Base-by-base conservation (phyloP, 179 eudicot species). In the Silene noctiflora region DNA sequence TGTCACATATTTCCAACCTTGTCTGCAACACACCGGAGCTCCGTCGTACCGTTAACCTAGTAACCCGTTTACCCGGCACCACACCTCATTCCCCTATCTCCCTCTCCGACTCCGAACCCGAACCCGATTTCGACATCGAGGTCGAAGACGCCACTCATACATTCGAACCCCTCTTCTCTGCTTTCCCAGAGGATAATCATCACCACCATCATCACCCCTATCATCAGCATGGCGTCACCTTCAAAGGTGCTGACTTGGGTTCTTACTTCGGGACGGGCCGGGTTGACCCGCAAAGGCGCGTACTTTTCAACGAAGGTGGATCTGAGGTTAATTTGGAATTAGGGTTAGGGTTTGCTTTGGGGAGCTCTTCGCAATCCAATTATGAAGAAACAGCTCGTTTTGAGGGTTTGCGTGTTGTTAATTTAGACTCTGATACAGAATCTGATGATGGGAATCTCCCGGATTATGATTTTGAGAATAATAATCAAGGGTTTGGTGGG, bases 341-440 rank as follows among this genome's bases (percentile, higher is more conserved):
- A 82, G 85, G 81, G 73, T 78, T 72, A 44, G 78, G 77, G 48
- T 48, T 10, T 1, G 51, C 2, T 58, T 14, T 10, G 17, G 53
- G 58, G 20, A 10, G 63, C 65, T 73, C 25, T 25, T 20, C 78
- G 11, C 79, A 39, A 29, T 5, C 55, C 7, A 53, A 25, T 19
- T 27, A 3, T 55, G 42, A 71, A 14, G 81, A 71, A 61, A 31
- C 73, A 58, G 72, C 64, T 67, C 74, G 31, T 71, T 51, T 70
- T 20, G 82, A 67, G 35, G 88, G 86, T 60, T 65, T 83, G 19
- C 79, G 86, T 51, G 84, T 73, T 64, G 79, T 76, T 31, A 78
- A 77, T 78, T 33, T 81, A 16, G 88, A 83, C 74, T 83, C 86
- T 21, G 86, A 81, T 6, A 73, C 84, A 1, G 86, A 83, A 76